Evolutionary conservation across 306 rosid genomes (phyloP).

Genomic region (Lupinus albus): DNA sequence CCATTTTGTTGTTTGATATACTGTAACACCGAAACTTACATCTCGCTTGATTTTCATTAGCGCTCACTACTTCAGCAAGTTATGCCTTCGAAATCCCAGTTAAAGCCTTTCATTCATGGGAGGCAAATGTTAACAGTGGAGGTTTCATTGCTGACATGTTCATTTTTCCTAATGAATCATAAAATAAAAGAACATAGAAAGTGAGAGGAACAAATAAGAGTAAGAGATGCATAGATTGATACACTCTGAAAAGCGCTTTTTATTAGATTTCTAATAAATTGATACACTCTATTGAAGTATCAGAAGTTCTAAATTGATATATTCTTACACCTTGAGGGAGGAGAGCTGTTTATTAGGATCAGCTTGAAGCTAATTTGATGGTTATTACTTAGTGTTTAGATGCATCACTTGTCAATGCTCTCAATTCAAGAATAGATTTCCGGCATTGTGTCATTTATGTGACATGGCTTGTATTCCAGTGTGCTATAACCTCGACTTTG

Average conservation of each 20-base stretch:
- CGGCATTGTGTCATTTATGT: neutral
- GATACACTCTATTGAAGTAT: conserved; percentile 16
- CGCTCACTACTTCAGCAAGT: neutral
- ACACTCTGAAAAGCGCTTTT: conserved; percentile 4
- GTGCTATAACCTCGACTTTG: neutral
- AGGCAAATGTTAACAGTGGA: conserved; percentile 26
- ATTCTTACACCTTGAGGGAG: neutral
- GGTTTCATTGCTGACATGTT: conserved; percentile 35
- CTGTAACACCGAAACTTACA: conserved; percentile 7
- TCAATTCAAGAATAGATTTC: neutral
- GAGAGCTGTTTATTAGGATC: neutral
- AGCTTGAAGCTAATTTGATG: neutral
- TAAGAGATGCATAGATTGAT: neutral
- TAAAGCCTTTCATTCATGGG: conserved; percentile 37
- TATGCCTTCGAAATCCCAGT: conserved; percentile 46
- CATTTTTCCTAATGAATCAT: neutral
- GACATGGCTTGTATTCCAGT: neutral
- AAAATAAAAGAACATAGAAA: neutral
- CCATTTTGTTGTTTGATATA: neutral
- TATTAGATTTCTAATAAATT: neutral
- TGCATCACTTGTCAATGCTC: neutral
- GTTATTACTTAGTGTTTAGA: neutral
- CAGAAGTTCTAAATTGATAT: neutral
- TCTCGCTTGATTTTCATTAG: conserved; percentile 4
- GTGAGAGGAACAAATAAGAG: conserved; percentile 15